Conservation (phyloP, 1,139 yeast genomes). For the Protomyces macrosporus region DNA sequence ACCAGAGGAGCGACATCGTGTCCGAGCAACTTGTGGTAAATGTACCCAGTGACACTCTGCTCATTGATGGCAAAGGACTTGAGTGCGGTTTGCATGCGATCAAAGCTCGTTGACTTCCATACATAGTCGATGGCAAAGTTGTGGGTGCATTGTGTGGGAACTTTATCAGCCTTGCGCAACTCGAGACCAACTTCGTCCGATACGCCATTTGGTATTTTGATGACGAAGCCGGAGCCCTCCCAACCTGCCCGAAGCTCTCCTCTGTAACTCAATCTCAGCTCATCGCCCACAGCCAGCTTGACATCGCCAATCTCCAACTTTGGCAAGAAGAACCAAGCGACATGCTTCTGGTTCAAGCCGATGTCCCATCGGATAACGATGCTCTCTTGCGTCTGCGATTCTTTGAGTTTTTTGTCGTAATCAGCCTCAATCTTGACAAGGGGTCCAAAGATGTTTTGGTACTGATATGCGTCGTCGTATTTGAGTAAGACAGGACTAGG, state of each 20-base stretch:
- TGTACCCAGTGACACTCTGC: constrained; percentile 66
- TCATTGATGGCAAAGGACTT: constrained; percentile 65
- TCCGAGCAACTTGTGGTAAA: constrained; percentile 77
- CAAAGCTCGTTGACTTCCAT: constrained; percentile 82
- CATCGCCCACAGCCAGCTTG: constrained; percentile 83
- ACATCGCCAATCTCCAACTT: constrained; percentile 61
- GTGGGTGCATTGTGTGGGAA: constrained; percentile 59
- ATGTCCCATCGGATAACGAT: constrained; percentile 70
- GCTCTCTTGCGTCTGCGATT: constrained; percentile 71
- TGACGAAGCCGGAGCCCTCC: constrained; percentile 68
- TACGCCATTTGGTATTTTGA: constrained; percentile 62
- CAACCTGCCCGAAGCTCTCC: constrained; percentile 54
- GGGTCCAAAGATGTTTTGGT: constrained; percentile 82
- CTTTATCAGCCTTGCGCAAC: constrained; percentile 44
- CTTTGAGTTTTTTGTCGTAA: constrained; percentile 67
- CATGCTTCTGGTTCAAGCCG: constrained; percentile 58
- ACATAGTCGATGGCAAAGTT: constrained; percentile 82
- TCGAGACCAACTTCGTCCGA: constrained; percentile 74
- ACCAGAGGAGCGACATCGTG: constrained; percentile 64
- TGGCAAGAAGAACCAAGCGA: constrained; percentile 65
- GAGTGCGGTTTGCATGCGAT: constrained; percentile 78
- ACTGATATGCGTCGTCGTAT: constrained; percentile 77
- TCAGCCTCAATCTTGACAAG: constrained; percentile 76
- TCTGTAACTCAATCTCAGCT: constrained; percentile 57
- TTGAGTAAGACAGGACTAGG: constrained; percentile 69